These are phyloP conservation scores for Gnomoniopsis sp. DNA, from an alignment of 2,329 filamentous ascomycete species.

Conservation along the genomic window DNA sequence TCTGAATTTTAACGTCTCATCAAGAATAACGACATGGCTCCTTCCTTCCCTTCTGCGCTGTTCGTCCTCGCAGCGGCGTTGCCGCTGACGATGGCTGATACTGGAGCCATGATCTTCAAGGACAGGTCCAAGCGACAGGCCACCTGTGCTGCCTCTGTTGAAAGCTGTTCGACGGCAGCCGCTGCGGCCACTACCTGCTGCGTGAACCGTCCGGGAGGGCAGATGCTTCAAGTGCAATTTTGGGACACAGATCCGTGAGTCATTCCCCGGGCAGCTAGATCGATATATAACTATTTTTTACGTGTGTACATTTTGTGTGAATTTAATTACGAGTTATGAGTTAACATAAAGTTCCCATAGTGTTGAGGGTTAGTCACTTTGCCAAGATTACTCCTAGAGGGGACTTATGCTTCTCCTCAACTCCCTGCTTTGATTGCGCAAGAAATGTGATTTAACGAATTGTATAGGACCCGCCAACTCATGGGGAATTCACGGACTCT, in stretches of 20 bases:
- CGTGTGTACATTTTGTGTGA: background rate
- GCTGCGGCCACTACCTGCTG: constrained; percentile 9
- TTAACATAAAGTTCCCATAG: background rate
- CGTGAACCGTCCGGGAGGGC: constrained; percentile 15
- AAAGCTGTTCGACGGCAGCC: constrained; percentile 15
- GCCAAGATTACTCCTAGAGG: background rate
- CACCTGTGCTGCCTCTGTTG: constrained; percentile 9
- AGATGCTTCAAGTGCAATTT: constrained; percentile 15
- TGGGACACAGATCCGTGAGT: constrained; percentile 17
- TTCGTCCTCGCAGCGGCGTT: constrained; percentile 6
- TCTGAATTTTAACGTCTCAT: background rate
- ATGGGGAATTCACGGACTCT: constrained; percentile 17
- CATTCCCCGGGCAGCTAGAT: background rate
- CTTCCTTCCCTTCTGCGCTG: background rate
- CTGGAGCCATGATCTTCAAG: constrained; percentile 11
- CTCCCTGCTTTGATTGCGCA: background rate
- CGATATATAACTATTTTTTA: background rate
- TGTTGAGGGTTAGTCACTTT: constrained; percentile 8
- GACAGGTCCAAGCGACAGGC: constrained; percentile 5
- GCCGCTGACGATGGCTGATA: constrained; percentile 1
- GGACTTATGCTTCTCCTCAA: background rate
- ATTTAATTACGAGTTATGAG: background rate
- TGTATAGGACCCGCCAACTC: constrained; percentile 11
- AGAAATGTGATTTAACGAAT: background rate
- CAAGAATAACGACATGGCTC: background rate